phyloP scores from a whole-genome alignment of 2,329 filamentous ascomycete genomes.

The Penicillium sp. region DNA sequence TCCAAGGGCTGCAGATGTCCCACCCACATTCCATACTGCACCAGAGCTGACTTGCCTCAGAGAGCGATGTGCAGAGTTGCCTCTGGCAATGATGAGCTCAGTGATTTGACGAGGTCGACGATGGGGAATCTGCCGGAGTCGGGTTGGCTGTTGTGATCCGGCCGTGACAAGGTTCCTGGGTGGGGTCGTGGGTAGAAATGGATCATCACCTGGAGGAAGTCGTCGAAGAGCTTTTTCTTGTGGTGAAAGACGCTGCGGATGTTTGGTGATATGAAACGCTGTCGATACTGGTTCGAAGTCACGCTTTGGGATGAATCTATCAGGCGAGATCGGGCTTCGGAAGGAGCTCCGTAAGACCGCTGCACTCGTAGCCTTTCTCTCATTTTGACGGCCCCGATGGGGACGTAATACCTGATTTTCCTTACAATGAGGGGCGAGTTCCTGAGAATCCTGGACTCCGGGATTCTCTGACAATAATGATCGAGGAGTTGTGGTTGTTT shows the following conservation, averaged over 20 bases:
- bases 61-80: slow-evolving; percentile 15
- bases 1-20: slow-evolving; percentile 56
- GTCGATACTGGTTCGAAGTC: slow-evolving; percentile 44
- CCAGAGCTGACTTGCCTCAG: slow-evolving; percentile 59
- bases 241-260: slow-evolving; percentile 43
- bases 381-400: slow-evolving; percentile 15
- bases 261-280: slow-evolving; percentile 53
- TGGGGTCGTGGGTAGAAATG: slow-evolving; percentile 49
- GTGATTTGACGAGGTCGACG: slow-evolving; percentile 37
- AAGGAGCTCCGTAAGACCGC: slow-evolving; percentile 12
- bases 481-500: slow-evolving; percentile 12
- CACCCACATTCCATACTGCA: slow-evolving; percentile 73
- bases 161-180: slow-evolving; percentile 20
- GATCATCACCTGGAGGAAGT: slow-evolving; percentile 47
- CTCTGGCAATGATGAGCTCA: slow-evolving; percentile 20
- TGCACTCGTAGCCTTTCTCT: slow-evolving; percentile 16
- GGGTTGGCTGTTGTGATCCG: slow-evolving; percentile 15
- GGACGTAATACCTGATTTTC: slow-evolving; percentile 12
- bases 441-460: not conserved
- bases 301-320: slow-evolving; percentile 57
- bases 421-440: slow-evolving; percentile 6
- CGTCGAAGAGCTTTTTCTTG: slow-evolving; percentile 48
- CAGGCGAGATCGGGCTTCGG: slow-evolving; percentile 41
- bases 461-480: slow-evolving; percentile 8
- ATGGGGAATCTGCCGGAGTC: slow-evolving; percentile 23